Base-by-base conservation (phyloP, 768 basidiomycete species). In the Phaffia tasmanica region DNA sequence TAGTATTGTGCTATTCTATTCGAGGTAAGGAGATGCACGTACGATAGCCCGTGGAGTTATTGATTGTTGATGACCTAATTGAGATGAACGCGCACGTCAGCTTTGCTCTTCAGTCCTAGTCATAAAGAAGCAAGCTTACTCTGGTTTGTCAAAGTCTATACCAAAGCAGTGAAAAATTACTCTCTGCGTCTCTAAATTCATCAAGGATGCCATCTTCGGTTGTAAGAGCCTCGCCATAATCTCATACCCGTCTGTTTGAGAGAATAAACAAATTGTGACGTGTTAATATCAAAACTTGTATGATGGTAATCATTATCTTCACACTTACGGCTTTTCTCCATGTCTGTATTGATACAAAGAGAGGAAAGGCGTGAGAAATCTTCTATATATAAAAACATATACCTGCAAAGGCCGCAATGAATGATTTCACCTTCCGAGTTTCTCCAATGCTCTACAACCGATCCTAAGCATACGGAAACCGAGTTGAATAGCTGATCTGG, bases 131-230 rank as follows among this genome's bases (percentile, higher is more conserved):
- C 29, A 6, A 7, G 76, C 86, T 62, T 73, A 91, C 89, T 89
- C 86, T 15, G 89, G 87, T 5, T 81, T 82, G 61, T 84, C 83
- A 73, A 90, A 87, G 74, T 87, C 87, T 72, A 94, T 78, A 9
- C 93, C 93, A 27, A 93, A 75, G 72, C 91, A 89, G 75, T 87
- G 85, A 72, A 95, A 88, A 19, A 97, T 71, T 0, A 84, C 86
- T 73, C 91, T 88, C 71, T 88, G 90, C 8, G 84, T 81, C 0
- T 86, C 85, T 76, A 86, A 80, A 71, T 89, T 88, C 74, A 97
- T 83, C 64, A 90, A 74, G 23, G 81, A 80, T 51, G 83, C 81
- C 77, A 77, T 75, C 65, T 93, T 94, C 46, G 79, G 78, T 30
- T 85, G 79, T 19, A 97, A 78, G 27, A 88, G 84, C 42, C 83